Base-by-base conservation (phyloP, 2,329 filamentous ascomycete genomes). In the Trichophyton mentagrophytes region DNA sequence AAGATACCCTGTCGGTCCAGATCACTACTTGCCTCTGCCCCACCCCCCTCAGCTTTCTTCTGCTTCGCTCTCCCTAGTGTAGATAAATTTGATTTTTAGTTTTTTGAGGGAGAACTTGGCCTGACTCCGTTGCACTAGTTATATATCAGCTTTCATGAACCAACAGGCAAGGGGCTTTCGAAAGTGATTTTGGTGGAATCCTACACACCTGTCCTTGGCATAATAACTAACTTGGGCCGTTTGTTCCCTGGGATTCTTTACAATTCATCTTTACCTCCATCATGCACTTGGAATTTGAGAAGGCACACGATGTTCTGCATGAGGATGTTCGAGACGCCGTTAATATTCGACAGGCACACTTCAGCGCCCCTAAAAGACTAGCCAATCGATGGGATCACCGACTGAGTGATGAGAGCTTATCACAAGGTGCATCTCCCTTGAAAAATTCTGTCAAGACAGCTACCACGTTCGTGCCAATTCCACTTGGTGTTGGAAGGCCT, bases 381-480 rank as follows among this genome's bases (percentile, higher is more conserved):
- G 53, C 53, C 20, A 57, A 40, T 20, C 22, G 53, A 57, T 57
- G 53, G 53, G 27, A 57, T 20, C 53, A 57, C 33, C 53, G 53
- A 17, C 17, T 57, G 20, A 57, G 53, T 9, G 25, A 57, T 5
- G 53, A 57, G 30, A 57, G 53, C 30, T 15, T 30, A 36, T 27
- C 53, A 36, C 53, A 57, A 40, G 53, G 53, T 9, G 53, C 9
- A 57, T 57, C 53, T 7, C 53, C 53, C 20, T n/a, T 57, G 9
- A 57, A 57, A 40, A 27, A 40, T 15, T 57, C 53, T 8, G 53
- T 30, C 25, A 57, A 57, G 20, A 57, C 53, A 9, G 25, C 33
- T 9, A 57, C 9, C 27, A 27, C 53, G 1, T 40, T 11, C 5
- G 9, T n/a, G 20, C 15, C 53, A 57, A 57, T 57, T 27, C 53